Evolutionary conservation across 2,329 filamentous ascomycete genomes (phyloP).

Genomic region (Lachnellula hyalina): DNA sequence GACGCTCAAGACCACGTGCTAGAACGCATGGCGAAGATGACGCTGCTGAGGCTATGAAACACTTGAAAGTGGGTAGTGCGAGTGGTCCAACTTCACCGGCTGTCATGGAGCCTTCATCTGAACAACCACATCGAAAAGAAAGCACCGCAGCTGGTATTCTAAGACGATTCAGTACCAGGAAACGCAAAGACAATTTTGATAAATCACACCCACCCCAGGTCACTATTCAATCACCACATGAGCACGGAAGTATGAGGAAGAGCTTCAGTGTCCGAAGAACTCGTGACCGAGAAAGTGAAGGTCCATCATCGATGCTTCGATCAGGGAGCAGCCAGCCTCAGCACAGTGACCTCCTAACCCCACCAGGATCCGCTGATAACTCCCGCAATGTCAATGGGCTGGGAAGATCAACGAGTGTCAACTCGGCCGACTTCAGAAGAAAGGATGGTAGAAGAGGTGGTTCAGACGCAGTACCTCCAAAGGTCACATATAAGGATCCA

Average conservation of each 20-base stretch:
- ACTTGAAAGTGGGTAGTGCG: slow-evolving; percentile 50
- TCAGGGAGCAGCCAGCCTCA: slow-evolving; percentile 63
- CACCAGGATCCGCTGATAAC: slow-evolving; percentile 59
- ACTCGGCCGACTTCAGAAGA: slow-evolving; percentile 74
- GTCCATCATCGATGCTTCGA: slow-evolving; percentile 40
- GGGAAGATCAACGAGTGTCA: slow-evolving; percentile 85
- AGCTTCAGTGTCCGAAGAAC: slow-evolving; percentile 79
- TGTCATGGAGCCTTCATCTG: slow-evolving; percentile 51
- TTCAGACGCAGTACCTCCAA: slow-evolving; percentile 47
- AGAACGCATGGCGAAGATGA: slow-evolving; percentile 96
- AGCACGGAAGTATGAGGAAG: slow-evolving; percentile 66
- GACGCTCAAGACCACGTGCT: slow-evolving; percentile 75
- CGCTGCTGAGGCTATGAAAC: slow-evolving; percentile 66
- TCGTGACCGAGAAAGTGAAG: slow-evolving; percentile 44
- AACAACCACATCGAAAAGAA: slow-evolving; percentile 70
- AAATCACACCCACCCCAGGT: slow-evolving; percentile 63
- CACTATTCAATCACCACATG: slow-evolving; percentile 72
- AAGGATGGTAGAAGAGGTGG: slow-evolving; percentile 52
- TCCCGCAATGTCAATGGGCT: slow-evolving; percentile 63
- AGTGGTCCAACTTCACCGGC: slow-evolving; percentile 42
- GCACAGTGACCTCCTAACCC: slow-evolving; percentile 72
- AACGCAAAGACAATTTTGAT: slow-evolving; percentile 59
- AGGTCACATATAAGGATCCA: slow-evolving; percentile 53
- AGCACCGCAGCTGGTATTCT: slow-evolving; percentile 80
- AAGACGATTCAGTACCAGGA: slow-evolving; percentile 84